A percentile compares a stretch with the other conserved stretches of the same genome.
These are phyloP conservation scores for Geosmithia putterillii DNA, from an alignment of 2,329 filamentous ascomycete genomes.

Conservation along the genomic window DNA sequence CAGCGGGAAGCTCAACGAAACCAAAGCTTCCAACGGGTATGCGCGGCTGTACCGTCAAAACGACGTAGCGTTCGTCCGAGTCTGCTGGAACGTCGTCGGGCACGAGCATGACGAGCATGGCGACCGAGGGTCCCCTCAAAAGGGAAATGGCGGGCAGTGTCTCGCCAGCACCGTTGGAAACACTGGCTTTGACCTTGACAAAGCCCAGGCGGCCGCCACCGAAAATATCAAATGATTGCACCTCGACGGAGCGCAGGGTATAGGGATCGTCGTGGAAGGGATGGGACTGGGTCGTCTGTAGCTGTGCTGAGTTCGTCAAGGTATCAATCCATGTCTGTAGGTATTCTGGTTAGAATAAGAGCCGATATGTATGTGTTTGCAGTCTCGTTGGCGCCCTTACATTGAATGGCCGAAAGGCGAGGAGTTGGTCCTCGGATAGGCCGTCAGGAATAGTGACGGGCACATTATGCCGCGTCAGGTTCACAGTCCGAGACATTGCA, in stretches of 20 bases:
- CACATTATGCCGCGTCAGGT: conserved; percentile 9
- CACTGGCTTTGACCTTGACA: conserved; percentile 36
- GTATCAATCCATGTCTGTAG: conserved; percentile 35
- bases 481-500: background rate
- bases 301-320: conserved; percentile 30
- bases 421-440: conserved; percentile 29
- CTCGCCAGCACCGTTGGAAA: conserved; percentile 35
- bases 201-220: conserved; percentile 37
- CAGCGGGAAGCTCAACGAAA: conserved; percentile 44
- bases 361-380: background rate
- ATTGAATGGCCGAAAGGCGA: conserved; percentile 36
- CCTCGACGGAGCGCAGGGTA: conserved; percentile 31
- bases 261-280: conserved; percentile 44
- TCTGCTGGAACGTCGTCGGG: conserved; percentile 31
- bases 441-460: conserved; percentile 29
- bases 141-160: conserved; percentile 41
- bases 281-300: conserved; percentile 29
- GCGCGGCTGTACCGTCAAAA: conserved; percentile 48
- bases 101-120: conserved; percentile 43
- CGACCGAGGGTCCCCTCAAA: conserved; percentile 47
- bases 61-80: conserved; percentile 35
- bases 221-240: conserved; percentile 44
- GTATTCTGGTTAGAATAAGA: background rate
- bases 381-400: too few species aligned
- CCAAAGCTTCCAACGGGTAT: conserved; percentile 40